These are phyloP conservation scores for Alternaria hordeiaustralica DNA, from an alignment of 2,329 filamentous ascomycete species.

Conservation along the genomic window DNA sequence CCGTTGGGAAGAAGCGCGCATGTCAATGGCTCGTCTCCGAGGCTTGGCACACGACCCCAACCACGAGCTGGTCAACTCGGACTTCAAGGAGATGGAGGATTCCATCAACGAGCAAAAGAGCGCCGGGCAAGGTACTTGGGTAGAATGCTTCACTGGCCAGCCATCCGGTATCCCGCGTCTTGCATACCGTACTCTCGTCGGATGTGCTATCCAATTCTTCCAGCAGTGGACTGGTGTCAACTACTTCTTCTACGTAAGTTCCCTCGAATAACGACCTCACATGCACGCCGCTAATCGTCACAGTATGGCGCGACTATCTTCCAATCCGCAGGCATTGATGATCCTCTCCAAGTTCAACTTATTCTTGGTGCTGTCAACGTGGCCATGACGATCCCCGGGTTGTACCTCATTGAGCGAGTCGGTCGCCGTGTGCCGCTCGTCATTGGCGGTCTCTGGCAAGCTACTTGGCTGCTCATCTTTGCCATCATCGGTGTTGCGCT, in stretches of 20 bases:
- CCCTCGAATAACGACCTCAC: background rate
- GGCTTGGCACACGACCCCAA: constrained; percentile 58
- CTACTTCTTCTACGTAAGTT: constrained; percentile 56
- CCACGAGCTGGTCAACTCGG: constrained; percentile 57
- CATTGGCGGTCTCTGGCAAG: constrained; percentile 71
- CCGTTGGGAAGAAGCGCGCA: constrained; percentile 57
- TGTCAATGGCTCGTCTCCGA: constrained; percentile 61
- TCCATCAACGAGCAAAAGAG: constrained; percentile 37
- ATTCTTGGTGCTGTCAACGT: constrained; percentile 68
- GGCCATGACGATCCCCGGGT: constrained; percentile 68
- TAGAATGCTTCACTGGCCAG: constrained; percentile 40
- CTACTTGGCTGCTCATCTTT: constrained; percentile 69
- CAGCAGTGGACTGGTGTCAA: constrained; percentile 55
- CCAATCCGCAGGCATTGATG: constrained; percentile 67
- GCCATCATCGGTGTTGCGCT: constrained; percentile 50
- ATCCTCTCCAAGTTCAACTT: constrained; percentile 60
- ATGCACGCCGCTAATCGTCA: constrained; percentile 46
- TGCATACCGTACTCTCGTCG: constrained; percentile 41
- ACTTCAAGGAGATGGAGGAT: constrained; percentile 54
- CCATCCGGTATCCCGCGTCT: constrained; percentile 51
- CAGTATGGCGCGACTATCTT: constrained; percentile 72
- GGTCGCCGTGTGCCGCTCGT: constrained; percentile 73
- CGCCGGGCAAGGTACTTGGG: constrained; percentile 38
- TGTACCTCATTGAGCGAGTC: constrained; percentile 72
- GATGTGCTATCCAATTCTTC: constrained; percentile 38